Evolutionary conservation across 192 early-diverging fungal genomes (phyloP), one percentile per base, ranked within the genome.

Genomic region (Allomyces macrogynus): DNA sequence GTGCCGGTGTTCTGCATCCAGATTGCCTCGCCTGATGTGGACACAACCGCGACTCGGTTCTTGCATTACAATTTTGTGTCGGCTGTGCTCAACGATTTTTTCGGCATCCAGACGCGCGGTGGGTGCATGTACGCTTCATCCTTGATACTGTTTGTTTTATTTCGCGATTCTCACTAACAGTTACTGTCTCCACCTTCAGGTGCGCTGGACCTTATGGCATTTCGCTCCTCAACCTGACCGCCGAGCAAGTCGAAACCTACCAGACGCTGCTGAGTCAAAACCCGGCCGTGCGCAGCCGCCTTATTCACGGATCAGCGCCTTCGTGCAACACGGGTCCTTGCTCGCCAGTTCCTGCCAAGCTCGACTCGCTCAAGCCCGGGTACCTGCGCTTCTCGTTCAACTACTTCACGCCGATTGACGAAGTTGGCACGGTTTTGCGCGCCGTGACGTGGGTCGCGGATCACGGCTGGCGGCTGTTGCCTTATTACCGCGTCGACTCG

Each of bases 341-440:
- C 16, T 57, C 49, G 49, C 20, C 49, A 14, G 20, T n/a, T 14
- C 12, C 49, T n/a, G 2, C 49, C 16, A 14, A n/a, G 49, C 20
- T 57, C 49, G 49, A 14, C 49, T 14, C 20, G 49, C 32, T 76
- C 60, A 72, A 73, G 43, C 68, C 69, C 10, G 74, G 72, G 0
- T 76, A 70, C 27, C 68, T 72, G 10, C 69, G 74, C 18, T 70
- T 78, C 60, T 71, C 70, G 27, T 71, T 76, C 43, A 70, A 72
- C 26, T 71, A 76, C 60, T 76, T 73, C 26, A 57, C 67, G 18
- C 32, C 68, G 25, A 67, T 69, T 18, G 71, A 71, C 27, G 74
- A 76, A 11, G 74, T 78, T 0, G 74, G 76, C 12, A 74, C 69
- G 26, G 70, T 76, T 24, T 5, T 78, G 49, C 62, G 68, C 32